Conservation (phyloP, 2,329 filamentous ascomycete genomes). For the Chaetomiaceae sp. region DNA sequence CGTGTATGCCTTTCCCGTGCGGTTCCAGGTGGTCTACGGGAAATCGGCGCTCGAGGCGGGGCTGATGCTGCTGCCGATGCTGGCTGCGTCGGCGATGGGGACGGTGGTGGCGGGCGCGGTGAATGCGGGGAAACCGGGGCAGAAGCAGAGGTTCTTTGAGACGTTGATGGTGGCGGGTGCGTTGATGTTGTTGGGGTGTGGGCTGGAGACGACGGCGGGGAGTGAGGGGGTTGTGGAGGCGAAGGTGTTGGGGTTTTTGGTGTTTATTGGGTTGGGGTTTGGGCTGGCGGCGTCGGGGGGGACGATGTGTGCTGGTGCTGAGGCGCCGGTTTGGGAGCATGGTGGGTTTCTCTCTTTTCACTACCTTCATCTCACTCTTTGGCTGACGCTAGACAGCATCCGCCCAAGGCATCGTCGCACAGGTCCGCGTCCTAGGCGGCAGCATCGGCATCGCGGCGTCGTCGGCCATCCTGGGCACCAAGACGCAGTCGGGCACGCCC, state of each 20-base stretch:
- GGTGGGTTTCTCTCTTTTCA: conserved; percentile 33
- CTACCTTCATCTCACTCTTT: not conserved
- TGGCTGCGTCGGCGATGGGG: conserved; percentile 45
- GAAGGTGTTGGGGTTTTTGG: conserved; percentile 46
- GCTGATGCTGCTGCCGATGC: conserved; percentile 50
- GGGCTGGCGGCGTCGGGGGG: conserved; percentile 45
- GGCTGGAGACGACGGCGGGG: conserved; percentile 41
- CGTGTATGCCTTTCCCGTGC: conserved; percentile 47
- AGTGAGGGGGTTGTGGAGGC: conserved; percentile 34
- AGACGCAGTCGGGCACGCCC: conserved; percentile 29
- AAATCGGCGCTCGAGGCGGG: conserved; percentile 44
- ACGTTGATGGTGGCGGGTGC: conserved; percentile 40
- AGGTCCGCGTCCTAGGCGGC: conserved; percentile 49
- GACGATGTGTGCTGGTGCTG: conserved; percentile 42
- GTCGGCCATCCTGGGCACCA: conserved; percentile 41
- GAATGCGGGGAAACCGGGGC: conserved; percentile 36
- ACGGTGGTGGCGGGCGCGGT: conserved; percentile 40
- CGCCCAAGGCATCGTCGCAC: conserved; percentile 50
- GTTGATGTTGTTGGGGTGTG: conserved; percentile 45
- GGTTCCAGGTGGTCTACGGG: conserved; percentile 47
- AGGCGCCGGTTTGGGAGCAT: conserved; percentile 42
- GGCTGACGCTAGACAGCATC: conserved; percentile 34
- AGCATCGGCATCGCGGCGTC: conserved; percentile 52
- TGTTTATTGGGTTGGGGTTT: conserved; percentile 50
- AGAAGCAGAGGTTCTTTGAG: conserved; percentile 40